Evolutionary conservation across 2,329 filamentous ascomycete species (phyloP).

Genomic region (Pestalotiopsis sp.): DNA sequence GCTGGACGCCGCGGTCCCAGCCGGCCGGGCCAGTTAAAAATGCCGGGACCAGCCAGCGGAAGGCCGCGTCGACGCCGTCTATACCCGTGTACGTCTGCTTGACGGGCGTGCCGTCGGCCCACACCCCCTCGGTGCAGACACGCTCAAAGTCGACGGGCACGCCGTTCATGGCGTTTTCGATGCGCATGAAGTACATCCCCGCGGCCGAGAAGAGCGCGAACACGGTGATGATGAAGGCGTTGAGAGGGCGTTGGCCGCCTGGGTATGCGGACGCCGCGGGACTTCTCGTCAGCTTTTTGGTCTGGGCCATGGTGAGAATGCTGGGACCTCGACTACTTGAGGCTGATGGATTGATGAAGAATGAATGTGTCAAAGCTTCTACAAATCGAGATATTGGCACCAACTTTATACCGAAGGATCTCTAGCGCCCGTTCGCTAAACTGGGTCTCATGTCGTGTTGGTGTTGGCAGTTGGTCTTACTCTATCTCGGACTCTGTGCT

Average conservation of each 20-base stretch:
- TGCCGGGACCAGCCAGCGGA: constrained; percentile 24
- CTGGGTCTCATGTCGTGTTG: no score
- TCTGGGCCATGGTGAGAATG: neutral
- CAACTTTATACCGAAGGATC: no score
- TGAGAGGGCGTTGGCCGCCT: neutral
- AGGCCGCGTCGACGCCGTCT: constrained; percentile 20
- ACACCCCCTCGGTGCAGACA: neutral
- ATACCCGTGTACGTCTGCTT: constrained; percentile 27
- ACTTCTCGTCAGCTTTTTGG: neutral
- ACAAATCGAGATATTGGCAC: no score
- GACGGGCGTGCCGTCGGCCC: constrained; percentile 23
- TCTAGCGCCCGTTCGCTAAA: no score
- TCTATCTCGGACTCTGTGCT: no score
- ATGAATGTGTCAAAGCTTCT: no score
- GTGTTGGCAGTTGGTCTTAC: no score
- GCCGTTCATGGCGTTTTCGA: neutral
- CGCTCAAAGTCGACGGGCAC: constrained; percentile 1
- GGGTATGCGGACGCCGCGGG: neutral
- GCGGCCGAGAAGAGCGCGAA: neutral
- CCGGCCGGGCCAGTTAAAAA: constrained; percentile 27
- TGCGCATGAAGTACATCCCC: neutral
- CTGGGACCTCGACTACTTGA: no score
- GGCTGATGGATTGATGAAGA: no score
- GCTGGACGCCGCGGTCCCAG: constrained; percentile 25
- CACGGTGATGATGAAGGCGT: neutral